Conservation (phyloP, 2,329 filamentous ascomycete species). For the Venturia aucupariae region DNA sequence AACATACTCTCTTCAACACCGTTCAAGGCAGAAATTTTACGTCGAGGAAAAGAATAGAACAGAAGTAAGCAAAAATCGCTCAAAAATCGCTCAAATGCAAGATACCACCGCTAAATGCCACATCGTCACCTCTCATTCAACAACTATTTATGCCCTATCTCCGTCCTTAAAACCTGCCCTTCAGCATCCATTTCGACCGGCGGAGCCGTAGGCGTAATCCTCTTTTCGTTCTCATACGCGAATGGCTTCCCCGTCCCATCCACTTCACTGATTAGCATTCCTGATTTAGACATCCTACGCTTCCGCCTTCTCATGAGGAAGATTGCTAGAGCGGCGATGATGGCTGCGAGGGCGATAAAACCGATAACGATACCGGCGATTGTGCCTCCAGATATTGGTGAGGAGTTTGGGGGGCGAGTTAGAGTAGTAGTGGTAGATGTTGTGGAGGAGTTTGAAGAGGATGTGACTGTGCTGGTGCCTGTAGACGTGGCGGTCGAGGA, state of each 20-base stretch:
- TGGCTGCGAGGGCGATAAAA: neutral
- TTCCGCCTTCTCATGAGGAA: neutral
- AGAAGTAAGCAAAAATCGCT: neutral
- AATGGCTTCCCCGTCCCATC: neutral
- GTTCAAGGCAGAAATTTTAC: too few species aligned
- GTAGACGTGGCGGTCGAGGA: neutral
- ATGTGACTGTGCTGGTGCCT: neutral
- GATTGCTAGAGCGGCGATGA: neutral
- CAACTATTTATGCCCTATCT: neutral
- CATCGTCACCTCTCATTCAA: too few species aligned
- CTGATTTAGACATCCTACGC: neutral
- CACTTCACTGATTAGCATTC: neutral
- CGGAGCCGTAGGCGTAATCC: neutral
- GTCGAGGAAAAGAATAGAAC: neutral
- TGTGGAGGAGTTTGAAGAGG: constrained; percentile 1
- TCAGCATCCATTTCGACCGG: neutral
- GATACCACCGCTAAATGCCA: neutral
- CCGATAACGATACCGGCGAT: neutral
- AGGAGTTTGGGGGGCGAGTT: neutral
- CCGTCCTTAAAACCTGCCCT: neutral
- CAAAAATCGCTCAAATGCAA: neutral
- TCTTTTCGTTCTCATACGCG: neutral
- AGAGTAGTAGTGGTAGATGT: too few species aligned
- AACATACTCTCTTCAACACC: neutral
- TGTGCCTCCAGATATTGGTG: neutral